Evolutionary conservation across 2,329 filamentous ascomycete species (phyloP), one percentile per base, ranked within the genome.

Genomic region (Shiraia sp.): DNA sequence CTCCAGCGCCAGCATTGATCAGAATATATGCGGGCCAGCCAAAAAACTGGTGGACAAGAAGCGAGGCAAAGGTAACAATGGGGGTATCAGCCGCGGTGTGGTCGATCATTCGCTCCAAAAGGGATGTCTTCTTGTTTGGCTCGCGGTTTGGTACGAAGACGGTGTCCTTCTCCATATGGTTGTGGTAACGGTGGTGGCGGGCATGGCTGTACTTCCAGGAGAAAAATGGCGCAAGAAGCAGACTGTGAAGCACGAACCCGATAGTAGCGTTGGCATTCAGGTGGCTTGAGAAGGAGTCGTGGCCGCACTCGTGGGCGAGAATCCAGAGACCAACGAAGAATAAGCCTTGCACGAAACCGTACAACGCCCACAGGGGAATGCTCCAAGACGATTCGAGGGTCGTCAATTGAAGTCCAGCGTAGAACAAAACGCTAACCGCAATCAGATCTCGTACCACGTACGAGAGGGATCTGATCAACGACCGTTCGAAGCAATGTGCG

Each of bases 161-260:
- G n/a, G 62, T 68, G 63, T 87, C 83, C 72, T 82, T 83, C 44
- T 82, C 77, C 72, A 86, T 82, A 71, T 87, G 79, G 51, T 82
- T 82, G 31, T 81, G 82, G 68, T 80, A 85, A 52, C 79, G 79
- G 71, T 89, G 86, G 69, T 88, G 86, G 36, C 84, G 79, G 45
- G 79, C 77, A 67, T 89, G 86, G 23, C 79, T 83, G 64, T 82
- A 82, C 71, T 86, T 83, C 85, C 85, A 88, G 34, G 80, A 82
- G 72, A 87, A 87, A 72, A 84, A 89, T 3, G 86, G 86, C 2
- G 86, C 83, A 48, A 85, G 66, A 27, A 88, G 75, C 45, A 78
- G 73, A 6, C 81, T 85, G 75, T 88, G 85, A n/a, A 82, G 68
- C 34, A 78, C 63, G 74, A 83, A 85, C 45, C 85, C 85, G 41